Conservation (phyloP, 257 asterid species). For the Salvia miltiorrhiza region DNA sequence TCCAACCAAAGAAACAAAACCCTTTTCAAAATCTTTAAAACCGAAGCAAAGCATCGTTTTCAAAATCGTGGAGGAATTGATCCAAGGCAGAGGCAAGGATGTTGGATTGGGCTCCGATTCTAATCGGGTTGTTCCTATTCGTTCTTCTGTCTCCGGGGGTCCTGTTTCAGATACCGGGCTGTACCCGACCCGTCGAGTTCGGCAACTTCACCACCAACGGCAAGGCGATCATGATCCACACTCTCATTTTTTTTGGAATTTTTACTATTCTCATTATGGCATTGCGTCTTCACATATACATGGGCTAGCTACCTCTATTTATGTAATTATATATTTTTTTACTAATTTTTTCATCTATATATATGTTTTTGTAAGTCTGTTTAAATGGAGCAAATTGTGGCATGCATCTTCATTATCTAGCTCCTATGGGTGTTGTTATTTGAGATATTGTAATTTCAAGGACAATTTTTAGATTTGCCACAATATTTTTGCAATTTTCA, state of each 20-base stretch:
- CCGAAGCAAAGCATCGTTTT: slow-evolving; percentile 11
- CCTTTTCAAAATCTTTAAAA: slow-evolving; percentile 4
- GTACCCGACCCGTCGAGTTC: slow-evolving; percentile 36
- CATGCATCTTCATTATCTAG: neutral
- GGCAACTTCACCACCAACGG: slow-evolving; percentile 59
- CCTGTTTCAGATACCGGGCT: slow-evolving; percentile 56
- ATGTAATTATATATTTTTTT: neutral
- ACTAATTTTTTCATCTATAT: neutral
- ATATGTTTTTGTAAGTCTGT: neutral
- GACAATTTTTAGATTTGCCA: no score
- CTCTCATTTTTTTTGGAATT: slow-evolving; percentile 38
- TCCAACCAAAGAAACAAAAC: slow-evolving; percentile 16
- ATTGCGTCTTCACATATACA: slow-evolving; percentile 34
- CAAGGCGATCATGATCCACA: slow-evolving; percentile 47
- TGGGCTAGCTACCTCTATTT: slow-evolving; percentile 16
- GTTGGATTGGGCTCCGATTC: slow-evolving; percentile 56
- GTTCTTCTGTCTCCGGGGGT: slow-evolving; percentile 53
- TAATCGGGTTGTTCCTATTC: slow-evolving; percentile 46
- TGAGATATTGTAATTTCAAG: no score
- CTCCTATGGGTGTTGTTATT: no score
- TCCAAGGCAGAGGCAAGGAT: no score
- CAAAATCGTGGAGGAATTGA: no score
- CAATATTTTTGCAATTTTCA: no score
- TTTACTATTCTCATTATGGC: slow-evolving; percentile 56
- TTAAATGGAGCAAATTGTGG: neutral